These are phyloP conservation scores for Vigna angularis DNA, from an alignment of 306 rosid species.

Conservation along the genomic window DNA sequence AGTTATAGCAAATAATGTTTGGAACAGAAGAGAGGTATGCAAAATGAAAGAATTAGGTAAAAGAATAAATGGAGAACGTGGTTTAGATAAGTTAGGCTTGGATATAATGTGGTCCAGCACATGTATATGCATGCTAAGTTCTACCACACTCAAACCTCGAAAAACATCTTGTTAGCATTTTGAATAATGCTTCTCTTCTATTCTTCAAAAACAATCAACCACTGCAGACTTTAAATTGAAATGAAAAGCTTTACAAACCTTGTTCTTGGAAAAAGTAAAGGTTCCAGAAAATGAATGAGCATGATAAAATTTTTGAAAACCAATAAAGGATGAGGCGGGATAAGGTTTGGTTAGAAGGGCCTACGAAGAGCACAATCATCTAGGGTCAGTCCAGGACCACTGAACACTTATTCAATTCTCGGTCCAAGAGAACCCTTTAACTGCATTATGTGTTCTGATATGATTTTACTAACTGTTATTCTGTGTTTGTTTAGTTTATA, in stretches of 20 bases:
- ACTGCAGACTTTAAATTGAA: neutral
- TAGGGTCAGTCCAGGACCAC: slow-evolving; percentile 30
- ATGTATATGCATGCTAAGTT: too few relatives aligned
- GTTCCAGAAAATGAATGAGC: neutral
- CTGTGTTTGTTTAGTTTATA: neutral
- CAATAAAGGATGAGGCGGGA: slow-evolving; percentile 3
- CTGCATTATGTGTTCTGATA: neutral
- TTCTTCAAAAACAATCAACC: neutral
- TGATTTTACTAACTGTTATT: slow-evolving; percentile 5
- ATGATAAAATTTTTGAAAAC: slow-evolving; percentile 30
- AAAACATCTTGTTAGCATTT: too few relatives aligned
- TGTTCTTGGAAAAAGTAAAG: slow-evolving; percentile 10
- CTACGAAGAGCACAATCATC: too few relatives aligned
- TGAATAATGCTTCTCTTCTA: too few relatives aligned
- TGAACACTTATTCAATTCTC: slow-evolving; percentile 5
- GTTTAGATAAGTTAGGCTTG: slow-evolving; percentile 1
- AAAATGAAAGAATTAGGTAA: slow-evolving; percentile 25
- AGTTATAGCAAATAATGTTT: neutral
- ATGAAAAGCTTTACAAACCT: neutral
- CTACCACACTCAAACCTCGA: too few relatives aligned
- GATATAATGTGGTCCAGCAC: slow-evolving; percentile 29
- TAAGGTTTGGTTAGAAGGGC: neutral
- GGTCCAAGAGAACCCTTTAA: neutral
- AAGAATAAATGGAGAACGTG: slow-evolving; percentile 41
- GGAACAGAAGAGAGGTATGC: slow-evolving; percentile 22